Evolutionary conservation across 306 rosid genomes (phyloP).

Genomic region (Cicer chorassanicum): DNA sequence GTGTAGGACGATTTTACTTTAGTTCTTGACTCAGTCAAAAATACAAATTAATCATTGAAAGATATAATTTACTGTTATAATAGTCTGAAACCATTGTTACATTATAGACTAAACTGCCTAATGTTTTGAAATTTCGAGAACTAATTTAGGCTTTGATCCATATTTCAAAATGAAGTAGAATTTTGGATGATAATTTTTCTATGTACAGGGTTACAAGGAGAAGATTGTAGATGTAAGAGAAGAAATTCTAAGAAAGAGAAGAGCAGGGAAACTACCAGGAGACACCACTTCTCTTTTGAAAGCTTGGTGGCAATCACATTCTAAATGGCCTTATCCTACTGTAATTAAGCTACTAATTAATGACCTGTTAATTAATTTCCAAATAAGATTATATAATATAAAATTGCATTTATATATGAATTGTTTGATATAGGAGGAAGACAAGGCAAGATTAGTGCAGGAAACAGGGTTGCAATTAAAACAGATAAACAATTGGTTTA

Average conservation of each 20-base stretch:
- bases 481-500: slow-evolving; percentile 65
- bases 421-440: slow-evolving; percentile 72
- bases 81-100: too few species aligned
- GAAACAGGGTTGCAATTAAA: slow-evolving; percentile 94
- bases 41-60: too few species aligned
- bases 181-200: too few species aligned
- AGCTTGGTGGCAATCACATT: slow-evolving; percentile 97
- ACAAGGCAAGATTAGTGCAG: slow-evolving; percentile 83
- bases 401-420: background rate
- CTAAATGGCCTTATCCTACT: slow-evolving; percentile 99
- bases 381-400: too few species aligned
- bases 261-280: slow-evolving; percentile 97
- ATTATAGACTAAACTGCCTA: too few species aligned
- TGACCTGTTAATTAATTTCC: too few species aligned
- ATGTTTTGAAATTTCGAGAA: too few species aligned
- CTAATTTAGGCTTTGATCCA: too few species aligned
- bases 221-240: slow-evolving; percentile 91
- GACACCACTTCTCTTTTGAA: slow-evolving; percentile 93
- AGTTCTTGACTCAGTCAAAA: too few species aligned
- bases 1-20: too few species aligned
- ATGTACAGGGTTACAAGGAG: slow-evolving; percentile 78
- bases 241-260: slow-evolving; percentile 89
- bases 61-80: too few species aligned
- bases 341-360: slow-evolving; percentile 45
- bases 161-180: too few species aligned